phyloP scores from a whole-genome alignment of 1,284 basidiomycete genomes.

The Golubevia pallescens region DNA sequence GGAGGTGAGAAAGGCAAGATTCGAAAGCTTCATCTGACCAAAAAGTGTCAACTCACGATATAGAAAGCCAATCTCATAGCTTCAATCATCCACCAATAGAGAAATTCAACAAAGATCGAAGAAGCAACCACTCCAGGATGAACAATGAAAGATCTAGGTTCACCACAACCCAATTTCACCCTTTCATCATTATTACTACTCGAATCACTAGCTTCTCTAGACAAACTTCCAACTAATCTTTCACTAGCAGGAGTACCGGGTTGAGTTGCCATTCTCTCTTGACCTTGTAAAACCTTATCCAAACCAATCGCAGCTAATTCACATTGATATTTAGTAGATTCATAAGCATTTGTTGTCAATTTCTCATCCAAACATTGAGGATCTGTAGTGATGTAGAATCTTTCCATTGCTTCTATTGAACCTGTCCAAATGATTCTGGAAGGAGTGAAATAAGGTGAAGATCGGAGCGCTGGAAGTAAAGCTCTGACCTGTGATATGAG shows the following conservation, averaged over 20 bases:
- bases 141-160: constrained; percentile 41
- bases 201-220: background rate
- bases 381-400: constrained; percentile 46
- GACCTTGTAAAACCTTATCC: constrained; percentile 37
- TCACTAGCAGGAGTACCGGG: constrained; percentile 31
- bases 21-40: background rate
- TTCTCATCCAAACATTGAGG: constrained; percentile 43
- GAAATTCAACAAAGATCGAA: constrained; percentile 54
- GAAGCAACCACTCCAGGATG: constrained; percentile 62
- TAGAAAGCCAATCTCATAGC: constrained; percentile 54
- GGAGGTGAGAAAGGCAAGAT: background rate
- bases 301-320: constrained; percentile 56
- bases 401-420: constrained; percentile 51
- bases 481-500: constrained; percentile 14
- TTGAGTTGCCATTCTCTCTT: constrained; percentile 25
- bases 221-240: background rate
- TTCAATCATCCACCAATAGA: constrained; percentile 34
- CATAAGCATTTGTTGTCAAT: constrained; percentile 47
- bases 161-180: constrained; percentile 7
- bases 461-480: constrained; percentile 38
- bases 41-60: constrained; percentile 19
- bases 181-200: background rate
- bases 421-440: constrained; percentile 61
- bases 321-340: constrained; percentile 62
- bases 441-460: constrained; percentile 45